Evolutionary conservation across 257 asterid species (phyloP), one percentile per base, ranked within the genome.

Genomic region (Cruciata laevipes): DNA sequence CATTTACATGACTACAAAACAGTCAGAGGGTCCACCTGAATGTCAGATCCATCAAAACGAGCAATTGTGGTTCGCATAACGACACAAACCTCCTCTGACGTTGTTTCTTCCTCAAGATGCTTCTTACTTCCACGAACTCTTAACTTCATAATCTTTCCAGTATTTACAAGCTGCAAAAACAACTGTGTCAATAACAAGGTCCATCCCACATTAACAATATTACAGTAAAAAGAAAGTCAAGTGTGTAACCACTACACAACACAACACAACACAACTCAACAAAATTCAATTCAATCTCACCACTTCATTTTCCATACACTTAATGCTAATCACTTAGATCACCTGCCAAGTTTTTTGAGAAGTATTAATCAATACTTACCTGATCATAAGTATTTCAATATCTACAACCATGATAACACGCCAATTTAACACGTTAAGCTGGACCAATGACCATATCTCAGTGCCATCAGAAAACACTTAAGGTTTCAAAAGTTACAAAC

Each of bases 1-100:
- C 5, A 65, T 24, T 47, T 35, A 20, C 44, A 38, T 16, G 18
- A 3, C 2, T 6, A 12, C n/a, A 59, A 18, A 18, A 35, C 59
- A 40, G n/a, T 0, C 55, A 14, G 20, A 76, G 56, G n/a, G 35
- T 5, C 16, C 68, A 94, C 97, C 97, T 84, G 90, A 71, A 94
- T 84, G 66, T 90, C 95, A 51, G 95, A 83, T 73, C 97, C 99
- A 71, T 89, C 96, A 76, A 93, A 82, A 18, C 97, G 91, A 63
- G 95, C 97, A 80, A 93, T 69, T 38, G 83, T 88, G 51, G 95
- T 90, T 18, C 89, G 80, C 95, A 88, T 83, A 75, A 93, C 95
- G 63, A 86, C 79, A 57, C 99, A 90, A 76, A 93, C 88, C 82
- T 87, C 98, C 83, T 90, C 96, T 7, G 85, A 75, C 0, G 95